Evolutionary conservation across 192 early-diverging fungal species (phyloP).

Genomic region (Coemansia asiatica): DNA sequence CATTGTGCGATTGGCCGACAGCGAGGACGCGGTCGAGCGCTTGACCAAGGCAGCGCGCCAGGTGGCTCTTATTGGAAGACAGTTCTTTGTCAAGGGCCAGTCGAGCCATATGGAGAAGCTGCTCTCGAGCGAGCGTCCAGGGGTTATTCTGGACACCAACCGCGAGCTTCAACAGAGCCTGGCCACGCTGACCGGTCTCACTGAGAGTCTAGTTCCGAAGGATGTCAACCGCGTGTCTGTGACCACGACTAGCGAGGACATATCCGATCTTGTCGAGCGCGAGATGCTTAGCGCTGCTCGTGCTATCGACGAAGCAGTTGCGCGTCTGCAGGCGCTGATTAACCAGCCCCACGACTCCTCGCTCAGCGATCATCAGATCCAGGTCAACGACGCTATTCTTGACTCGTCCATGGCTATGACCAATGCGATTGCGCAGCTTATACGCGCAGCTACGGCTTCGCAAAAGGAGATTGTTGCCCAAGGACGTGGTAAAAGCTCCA

Average conservation of each 20-base stretch:
- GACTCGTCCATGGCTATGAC: constrained; percentile 91
- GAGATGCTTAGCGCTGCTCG: constrained; percentile 91
- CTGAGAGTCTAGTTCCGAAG: constrained; percentile 73
- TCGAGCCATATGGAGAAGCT: constrained; percentile 68
- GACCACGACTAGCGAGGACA: constrained; percentile 63
- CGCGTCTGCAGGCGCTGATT: constrained; percentile 77
- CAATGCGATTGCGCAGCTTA: constrained; percentile 91
- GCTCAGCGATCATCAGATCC: constrained; percentile 71
- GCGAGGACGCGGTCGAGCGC: constrained; percentile 78
- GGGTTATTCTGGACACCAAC: constrained; percentile 73
- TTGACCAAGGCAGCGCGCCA: constrained; percentile 67
- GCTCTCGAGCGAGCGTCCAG: constrained; percentile 63
- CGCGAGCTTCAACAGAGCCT: constrained; percentile 75
- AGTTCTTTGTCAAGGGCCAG: constrained; percentile 88
- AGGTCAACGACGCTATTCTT: constrained; percentile 89
- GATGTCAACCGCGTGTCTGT: constrained; percentile 53
- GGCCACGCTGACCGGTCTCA: constrained; percentile 67
- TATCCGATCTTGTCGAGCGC: constrained; percentile 88
- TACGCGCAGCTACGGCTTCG: constrained; percentile 88
- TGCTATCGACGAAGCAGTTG: constrained; percentile 89
- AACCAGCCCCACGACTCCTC: constrained; percentile 71
- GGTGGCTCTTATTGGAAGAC: constrained; percentile 65
- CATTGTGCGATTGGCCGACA: constrained; percentile 75
- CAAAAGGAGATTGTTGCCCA: constrained; percentile 98
- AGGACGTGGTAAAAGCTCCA: constrained; percentile 76